Evolutionary conservation across 2,329 filamentous ascomycete species (phyloP).

Genomic region (Colletotrichum nymphaeae): DNA sequence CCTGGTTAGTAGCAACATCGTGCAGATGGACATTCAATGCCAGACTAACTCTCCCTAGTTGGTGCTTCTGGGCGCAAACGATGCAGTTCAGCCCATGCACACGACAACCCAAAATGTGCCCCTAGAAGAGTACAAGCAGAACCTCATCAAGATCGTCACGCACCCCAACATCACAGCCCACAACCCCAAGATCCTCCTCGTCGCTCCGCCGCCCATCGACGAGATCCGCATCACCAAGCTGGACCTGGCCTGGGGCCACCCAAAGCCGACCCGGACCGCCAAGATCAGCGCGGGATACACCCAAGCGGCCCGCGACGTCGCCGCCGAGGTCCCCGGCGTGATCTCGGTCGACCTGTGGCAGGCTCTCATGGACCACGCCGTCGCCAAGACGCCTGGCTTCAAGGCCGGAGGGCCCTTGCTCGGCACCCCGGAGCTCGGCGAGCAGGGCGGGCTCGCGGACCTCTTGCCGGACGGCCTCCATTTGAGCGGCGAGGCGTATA

Average conservation of each 20-base stretch:
- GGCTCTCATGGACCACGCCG: slow-evolving; percentile 79
- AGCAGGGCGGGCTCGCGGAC: slow-evolving; percentile 61
- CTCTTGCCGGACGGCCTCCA: slow-evolving; percentile 70
- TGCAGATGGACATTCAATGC: not conserved
- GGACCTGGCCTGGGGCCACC: slow-evolving; percentile 58
- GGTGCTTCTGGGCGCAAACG: slow-evolving; percentile 86
- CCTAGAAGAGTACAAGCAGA: slow-evolving; percentile 78
- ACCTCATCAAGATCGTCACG: slow-evolving; percentile 77
- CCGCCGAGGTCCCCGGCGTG: slow-evolving; percentile 73
- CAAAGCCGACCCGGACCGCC: slow-evolving; percentile 55
- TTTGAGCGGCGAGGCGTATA: slow-evolving; percentile 65
- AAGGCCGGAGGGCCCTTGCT: slow-evolving; percentile 60
- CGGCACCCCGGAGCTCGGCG: slow-evolving; percentile 61
- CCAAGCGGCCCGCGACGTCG: slow-evolving; percentile 72
- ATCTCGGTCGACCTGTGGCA: slow-evolving; percentile 84
- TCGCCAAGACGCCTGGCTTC: slow-evolving; percentile 66
- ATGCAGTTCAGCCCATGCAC: slow-evolving; percentile 76
- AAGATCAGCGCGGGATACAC: slow-evolving; percentile 67
- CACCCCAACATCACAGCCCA: slow-evolving; percentile 79
- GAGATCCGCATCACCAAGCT: slow-evolving; percentile 70
- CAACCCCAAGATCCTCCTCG: slow-evolving; percentile 77
- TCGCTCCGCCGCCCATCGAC: slow-evolving; percentile 86
- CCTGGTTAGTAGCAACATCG: slow-evolving; percentile 60
- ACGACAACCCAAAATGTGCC: slow-evolving; percentile 80
- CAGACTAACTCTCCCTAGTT: slow-evolving; percentile 43